phyloP scores from a whole-genome alignment of 768 basidiomycete species.

The Leccinellum albellum region DNA sequence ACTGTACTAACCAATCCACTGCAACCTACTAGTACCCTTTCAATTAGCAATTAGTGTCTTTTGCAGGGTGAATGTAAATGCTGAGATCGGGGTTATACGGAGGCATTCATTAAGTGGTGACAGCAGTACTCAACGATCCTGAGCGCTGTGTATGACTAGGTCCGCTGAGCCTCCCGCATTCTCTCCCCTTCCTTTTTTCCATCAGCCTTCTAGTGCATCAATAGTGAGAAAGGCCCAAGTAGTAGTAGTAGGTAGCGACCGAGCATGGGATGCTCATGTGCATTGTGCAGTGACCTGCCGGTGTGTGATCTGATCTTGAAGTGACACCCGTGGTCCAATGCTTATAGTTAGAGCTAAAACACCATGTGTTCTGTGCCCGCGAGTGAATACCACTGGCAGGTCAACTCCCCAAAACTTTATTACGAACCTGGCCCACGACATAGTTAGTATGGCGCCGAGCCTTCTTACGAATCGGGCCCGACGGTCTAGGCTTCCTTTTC shows the following conservation, averaged over 20 bases:
- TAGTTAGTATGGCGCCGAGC: too few species aligned
- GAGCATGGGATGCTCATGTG: not conserved
- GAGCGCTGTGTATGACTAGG: not conserved
- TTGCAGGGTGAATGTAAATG: conserved; percentile 1
- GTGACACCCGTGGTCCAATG: too few species aligned
- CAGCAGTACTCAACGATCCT: not conserved
- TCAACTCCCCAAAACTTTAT: not conserved
- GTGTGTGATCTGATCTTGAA: not conserved
- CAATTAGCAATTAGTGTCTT: not conserved
- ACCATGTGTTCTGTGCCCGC: not conserved
- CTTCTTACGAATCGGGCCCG: too few species aligned
- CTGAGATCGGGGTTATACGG: not conserved
- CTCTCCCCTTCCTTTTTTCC: not conserved
- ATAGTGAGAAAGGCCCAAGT: too few species aligned
- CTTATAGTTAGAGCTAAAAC: too few species aligned
- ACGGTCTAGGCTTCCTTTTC: not conserved
- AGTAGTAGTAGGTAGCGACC: too few species aligned
- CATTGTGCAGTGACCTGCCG: too few species aligned
- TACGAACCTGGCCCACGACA: not conserved
- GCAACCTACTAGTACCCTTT: not conserved
- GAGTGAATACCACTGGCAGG: not conserved
- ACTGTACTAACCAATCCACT: not conserved
- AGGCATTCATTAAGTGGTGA: not conserved
- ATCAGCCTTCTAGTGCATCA: not conserved
- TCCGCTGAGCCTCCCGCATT: not conserved